phyloP scores from a whole-genome alignment of 2,329 filamentous ascomycete species.

The Colletotrichum orbiculare region DNA sequence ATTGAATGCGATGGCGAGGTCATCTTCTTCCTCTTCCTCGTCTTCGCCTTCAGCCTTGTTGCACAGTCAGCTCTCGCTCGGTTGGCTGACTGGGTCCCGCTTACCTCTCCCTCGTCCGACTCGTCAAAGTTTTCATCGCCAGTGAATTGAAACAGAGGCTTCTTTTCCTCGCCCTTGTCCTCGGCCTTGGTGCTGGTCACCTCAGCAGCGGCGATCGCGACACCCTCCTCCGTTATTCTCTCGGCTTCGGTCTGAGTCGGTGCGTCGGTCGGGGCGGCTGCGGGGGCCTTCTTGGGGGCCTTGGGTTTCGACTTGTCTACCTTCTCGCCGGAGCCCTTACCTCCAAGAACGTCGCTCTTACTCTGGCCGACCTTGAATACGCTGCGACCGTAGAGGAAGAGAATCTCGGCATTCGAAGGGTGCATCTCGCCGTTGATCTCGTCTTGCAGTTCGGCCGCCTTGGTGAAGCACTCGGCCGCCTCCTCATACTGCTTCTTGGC shows the following conservation, averaged over 20 bases:
- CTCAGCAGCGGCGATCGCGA: constrained; percentile 55
- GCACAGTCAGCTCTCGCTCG: constrained; percentile 28
- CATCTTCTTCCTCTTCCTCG: constrained; percentile 72
- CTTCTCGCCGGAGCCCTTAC: constrained; percentile 73
- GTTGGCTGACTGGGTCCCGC: constrained; percentile 33
- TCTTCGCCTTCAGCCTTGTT: constrained; percentile 53
- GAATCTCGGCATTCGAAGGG: constrained; percentile 89
- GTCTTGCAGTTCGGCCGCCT: constrained; percentile 89
- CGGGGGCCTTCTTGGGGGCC: constrained; percentile 48
- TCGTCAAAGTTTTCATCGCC: constrained; percentile 95
- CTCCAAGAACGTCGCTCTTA: constrained; percentile 94
- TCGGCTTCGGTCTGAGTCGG: constrained; percentile 51
- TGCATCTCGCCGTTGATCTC: constrained; percentile 93
- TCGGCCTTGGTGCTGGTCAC: constrained; percentile 54
- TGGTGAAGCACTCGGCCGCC: constrained; percentile 88
- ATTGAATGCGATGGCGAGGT: constrained; percentile 83
- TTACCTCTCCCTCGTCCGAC: constrained; percentile 78
- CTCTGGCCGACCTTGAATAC: constrained; percentile 93
- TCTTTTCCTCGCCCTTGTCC: constrained; percentile 64
- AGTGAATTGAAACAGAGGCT: constrained; percentile 89
- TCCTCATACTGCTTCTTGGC: constrained; percentile 88
- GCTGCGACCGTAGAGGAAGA: constrained; percentile 94
- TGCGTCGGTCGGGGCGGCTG: constrained; percentile 42
- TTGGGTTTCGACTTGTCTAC: constrained; percentile 49
- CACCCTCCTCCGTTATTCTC: constrained; percentile 58